Percentiles rank a stretch among this genome's conserved stretches.
phyloP scores from a whole-genome alignment of 352 stramenopile species.

The Phytopythium kandeliae region DNA sequence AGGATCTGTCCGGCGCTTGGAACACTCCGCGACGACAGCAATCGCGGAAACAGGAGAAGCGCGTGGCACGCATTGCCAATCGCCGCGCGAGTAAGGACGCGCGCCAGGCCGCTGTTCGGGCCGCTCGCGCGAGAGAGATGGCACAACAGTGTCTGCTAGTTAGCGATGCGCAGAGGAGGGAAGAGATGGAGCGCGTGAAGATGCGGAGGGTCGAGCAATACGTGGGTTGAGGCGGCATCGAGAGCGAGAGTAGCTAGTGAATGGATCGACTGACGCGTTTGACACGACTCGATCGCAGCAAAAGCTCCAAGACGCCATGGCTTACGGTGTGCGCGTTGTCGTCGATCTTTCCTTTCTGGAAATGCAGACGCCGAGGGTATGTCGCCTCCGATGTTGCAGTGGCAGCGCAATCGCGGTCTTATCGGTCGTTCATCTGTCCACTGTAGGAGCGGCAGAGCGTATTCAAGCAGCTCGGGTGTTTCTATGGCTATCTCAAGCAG shows the following conservation, averaged over 20 bases:
- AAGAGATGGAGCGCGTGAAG: slow-evolving; percentile 47
- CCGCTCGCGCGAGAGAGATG: slow-evolving; percentile 8
- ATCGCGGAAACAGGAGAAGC: slow-evolving; percentile 9
- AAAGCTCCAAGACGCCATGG: slow-evolving; percentile 52
- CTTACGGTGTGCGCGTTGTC: slow-evolving; percentile 42
- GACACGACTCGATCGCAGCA: slow-evolving; percentile 24
- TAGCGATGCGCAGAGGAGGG: slow-evolving; percentile 37
- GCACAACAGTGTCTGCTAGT: slow-evolving; percentile 11
- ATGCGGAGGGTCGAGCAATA: slow-evolving; percentile 80
- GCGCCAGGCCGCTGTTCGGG: slow-evolving; percentile 19
- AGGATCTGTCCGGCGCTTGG: not conserved
- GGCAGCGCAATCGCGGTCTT: no score
- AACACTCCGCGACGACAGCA: not conserved
- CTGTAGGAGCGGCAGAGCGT: slow-evolving; percentile 67
- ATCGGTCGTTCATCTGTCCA: not conserved
- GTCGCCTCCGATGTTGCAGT: not conserved
- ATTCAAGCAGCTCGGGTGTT: slow-evolving; percentile 74
- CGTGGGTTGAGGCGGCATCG: slow-evolving; percentile 17
- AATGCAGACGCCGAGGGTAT: slow-evolving; percentile 41
- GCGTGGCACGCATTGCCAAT: slow-evolving; percentile 12
- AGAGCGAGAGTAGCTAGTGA: no score
- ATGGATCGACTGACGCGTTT: not conserved
- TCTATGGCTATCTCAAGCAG: slow-evolving; percentile 74
- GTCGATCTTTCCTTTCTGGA: slow-evolving; percentile 61
- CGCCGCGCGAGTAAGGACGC: slow-evolving; percentile 30